Base-by-base conservation (phyloP, 441 rosid genomes). In the Metrosideros polymorpha region DNA sequence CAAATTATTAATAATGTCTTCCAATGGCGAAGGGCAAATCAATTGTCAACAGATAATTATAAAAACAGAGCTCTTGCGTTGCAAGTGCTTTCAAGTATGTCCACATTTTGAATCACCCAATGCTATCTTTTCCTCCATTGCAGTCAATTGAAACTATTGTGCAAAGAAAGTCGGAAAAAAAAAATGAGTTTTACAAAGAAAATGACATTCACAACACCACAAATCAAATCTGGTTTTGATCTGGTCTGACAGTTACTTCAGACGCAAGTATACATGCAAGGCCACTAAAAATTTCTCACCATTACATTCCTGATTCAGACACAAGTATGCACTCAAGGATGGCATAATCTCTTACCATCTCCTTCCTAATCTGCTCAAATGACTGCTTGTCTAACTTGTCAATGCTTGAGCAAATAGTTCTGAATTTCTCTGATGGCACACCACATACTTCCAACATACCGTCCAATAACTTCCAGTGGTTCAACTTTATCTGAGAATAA, bases 401-500 rank as follows among this genome's bases (percentile, higher is more conserved):
- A 84, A 92, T 90, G 82, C 95, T 92, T 54, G 94, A 93, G 84
- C 95, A 93, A 84, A 93, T 91, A 75, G 94, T 89, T 56, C 93
- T 87, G 88, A 92, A 93, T 85, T 91, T 93, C 89, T 90, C 93
- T 15, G 92, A 83, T 30, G 93, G 93, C 88, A 93, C 94, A 75
- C 93, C 95, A 87, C 95, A 92, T 86, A 92, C 92, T 88, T 93
- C 92, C 88, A 93, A 29, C 93, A 93, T 91, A 35, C 95, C 92
- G 85, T 97, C 98, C 82, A 97, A 91, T 88, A 97, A 91, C 93
- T 94, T 95, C 45, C 96, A 91, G 86, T 95, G 99, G 88, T 94
- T 96, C 90, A 94, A 87, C 90, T 97, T 97, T 87, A 97, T 93
- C 98, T 96, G 92, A 71, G 50, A 45, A 77, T 50, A 83, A 1